A percentile compares a stretch with the other conserved stretches of the same genome.
These are phyloP conservation scores for Cryptosporidium ubiquitum DNA, from an alignment of 169 alveolate genomes.

Conservation along the genomic window DNA sequence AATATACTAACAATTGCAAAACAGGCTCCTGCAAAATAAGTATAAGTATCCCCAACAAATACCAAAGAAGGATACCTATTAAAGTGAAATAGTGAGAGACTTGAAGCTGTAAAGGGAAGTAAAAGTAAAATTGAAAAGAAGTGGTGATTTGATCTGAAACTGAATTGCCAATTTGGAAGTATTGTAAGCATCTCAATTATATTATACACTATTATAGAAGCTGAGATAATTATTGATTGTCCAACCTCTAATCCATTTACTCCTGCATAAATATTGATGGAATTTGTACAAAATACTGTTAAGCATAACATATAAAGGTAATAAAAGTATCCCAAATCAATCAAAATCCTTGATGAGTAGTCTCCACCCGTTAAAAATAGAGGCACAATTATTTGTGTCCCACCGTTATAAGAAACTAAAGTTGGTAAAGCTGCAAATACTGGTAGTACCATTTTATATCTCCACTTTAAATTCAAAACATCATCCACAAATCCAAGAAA, in stretches of 20 bases:
- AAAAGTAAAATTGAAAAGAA: constrained; percentile 84
- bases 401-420: constrained; percentile 90
- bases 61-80: constrained; percentile 92
- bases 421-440: constrained; percentile 89
- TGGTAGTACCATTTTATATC: constrained; percentile 91
- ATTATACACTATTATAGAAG: constrained; percentile 87
- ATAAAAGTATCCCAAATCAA: constrained; percentile 88
- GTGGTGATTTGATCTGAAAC: constrained; percentile 81
- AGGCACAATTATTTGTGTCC: constrained; percentile 87
- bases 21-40: constrained; percentile 93
- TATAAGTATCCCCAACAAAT: constrained; percentile 95
- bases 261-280: constrained; percentile 95
- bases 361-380: constrained; percentile 76
- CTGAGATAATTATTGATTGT: constrained; percentile 88
- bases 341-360: constrained; percentile 77
- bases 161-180: constrained; percentile 36
- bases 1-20: constrained; percentile 92
- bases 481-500: constrained; percentile 93
- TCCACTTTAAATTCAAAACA: constrained; percentile 90
- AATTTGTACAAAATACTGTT: constrained; percentile 90
- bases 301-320: constrained; percentile 86
- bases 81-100: constrained; percentile 86
- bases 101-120: constrained; percentile 87
- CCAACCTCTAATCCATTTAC: constrained; percentile 95
- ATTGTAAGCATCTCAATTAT: constrained; percentile 83